These are phyloP conservation scores for Eimeria nieschulzi DNA, from an alignment of 169 alveolate species.

Conservation along the genomic window DNA sequence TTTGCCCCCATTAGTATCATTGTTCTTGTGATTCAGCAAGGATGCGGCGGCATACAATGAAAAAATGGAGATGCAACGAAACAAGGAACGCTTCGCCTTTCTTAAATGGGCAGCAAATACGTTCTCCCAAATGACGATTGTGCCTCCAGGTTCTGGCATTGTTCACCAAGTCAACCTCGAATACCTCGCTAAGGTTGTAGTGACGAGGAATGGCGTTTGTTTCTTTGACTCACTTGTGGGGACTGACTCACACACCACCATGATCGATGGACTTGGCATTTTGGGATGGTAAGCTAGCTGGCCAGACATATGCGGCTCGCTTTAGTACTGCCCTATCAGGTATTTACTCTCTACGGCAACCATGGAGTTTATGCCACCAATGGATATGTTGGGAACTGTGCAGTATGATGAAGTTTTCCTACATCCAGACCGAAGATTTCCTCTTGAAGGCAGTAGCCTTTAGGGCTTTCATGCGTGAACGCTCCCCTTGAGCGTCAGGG, in stretches of 20 bases:
- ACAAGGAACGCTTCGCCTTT: conserved; percentile 94
- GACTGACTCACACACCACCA: conserved; percentile 97
- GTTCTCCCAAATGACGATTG: conserved; percentile 92
- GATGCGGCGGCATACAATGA: conserved; percentile 92
- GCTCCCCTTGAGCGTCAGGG: too few species aligned
- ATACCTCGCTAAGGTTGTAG: conserved; percentile 87
- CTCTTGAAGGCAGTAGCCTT: too few species aligned
- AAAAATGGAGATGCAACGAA: conserved; percentile 92
- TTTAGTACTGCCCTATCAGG: too few species aligned
- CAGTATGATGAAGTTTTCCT: too few species aligned
- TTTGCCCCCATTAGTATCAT: neutral
- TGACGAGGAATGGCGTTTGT: conserved; percentile 77
- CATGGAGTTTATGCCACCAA: too few species aligned
- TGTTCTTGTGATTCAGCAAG: conserved; percentile 60
- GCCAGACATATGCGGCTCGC: too few species aligned
- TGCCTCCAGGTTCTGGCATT: conserved; percentile 98
- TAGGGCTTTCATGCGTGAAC: too few species aligned
- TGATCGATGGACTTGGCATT: conserved; percentile 97
- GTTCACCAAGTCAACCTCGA: conserved; percentile 95
- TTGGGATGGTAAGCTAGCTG: conserved; percentile 84
- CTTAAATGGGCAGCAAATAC: conserved; percentile 97
- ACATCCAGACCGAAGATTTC: too few species aligned
- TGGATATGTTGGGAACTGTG: too few species aligned
- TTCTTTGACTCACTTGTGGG: conserved; percentile 89
- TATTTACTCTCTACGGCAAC: too few species aligned